These are phyloP conservation scores for Solanum medicagineum DNA, from an alignment of 257 asterid genomes.

Conservation along the genomic window DNA sequence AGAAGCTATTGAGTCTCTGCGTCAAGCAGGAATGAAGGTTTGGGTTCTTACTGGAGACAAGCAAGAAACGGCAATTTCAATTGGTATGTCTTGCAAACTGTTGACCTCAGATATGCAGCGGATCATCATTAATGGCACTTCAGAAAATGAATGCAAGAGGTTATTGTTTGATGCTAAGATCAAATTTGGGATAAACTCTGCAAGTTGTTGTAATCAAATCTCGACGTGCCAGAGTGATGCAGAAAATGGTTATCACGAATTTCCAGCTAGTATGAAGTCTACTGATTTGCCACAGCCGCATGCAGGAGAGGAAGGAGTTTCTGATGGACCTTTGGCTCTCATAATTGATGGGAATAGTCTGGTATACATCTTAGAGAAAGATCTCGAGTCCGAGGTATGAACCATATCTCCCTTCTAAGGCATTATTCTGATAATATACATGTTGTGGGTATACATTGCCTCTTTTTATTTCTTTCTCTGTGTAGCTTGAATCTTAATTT, in stretches of 20 bases:
- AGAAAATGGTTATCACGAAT: constrained; percentile 39
- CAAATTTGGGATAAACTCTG: constrained; percentile 39
- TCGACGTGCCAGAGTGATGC: constrained; percentile 22
- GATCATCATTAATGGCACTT: constrained; percentile 78
- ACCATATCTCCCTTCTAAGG: background rate
- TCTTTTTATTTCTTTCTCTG: background rate
- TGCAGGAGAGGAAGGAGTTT: constrained; percentile 32
- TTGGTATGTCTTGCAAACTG: constrained; percentile 91
- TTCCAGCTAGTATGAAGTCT: constrained; percentile 34
- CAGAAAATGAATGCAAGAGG: constrained; percentile 79
- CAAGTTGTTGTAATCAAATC: constrained; percentile 19
- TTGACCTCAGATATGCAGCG: constrained; percentile 87
- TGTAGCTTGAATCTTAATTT: constrained; percentile 13
- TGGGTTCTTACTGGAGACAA: constrained; percentile 99
- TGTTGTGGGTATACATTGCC: background rate
- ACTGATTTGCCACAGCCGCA: constrained; percentile 23
- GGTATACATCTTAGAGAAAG: constrained; percentile 92
- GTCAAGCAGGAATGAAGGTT: constrained; percentile 95
- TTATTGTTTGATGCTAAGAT: constrained; percentile 72
- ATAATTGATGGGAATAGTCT: constrained; percentile 97
- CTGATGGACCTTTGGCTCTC: constrained; percentile 53
- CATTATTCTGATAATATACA: background rate
- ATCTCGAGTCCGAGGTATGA: constrained; percentile 73
- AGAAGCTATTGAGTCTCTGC: constrained; percentile 85
- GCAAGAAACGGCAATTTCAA: constrained; percentile 98